Conservation (phyloP, 2,329 filamentous ascomycete species). For the Aspergillus tamarii region DNA sequence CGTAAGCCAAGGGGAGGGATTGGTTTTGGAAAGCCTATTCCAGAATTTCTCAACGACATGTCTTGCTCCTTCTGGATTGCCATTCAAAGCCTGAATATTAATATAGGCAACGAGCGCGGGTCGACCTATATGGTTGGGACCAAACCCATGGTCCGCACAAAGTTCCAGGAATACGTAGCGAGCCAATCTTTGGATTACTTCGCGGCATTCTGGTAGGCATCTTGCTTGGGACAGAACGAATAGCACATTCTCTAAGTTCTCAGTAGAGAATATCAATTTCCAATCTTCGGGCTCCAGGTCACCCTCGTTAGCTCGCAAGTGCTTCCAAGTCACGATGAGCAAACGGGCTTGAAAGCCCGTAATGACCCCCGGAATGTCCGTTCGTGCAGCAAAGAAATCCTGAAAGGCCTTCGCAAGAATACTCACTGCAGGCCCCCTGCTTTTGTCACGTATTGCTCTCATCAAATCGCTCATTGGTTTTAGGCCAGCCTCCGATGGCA, state of each 20-base stretch:
- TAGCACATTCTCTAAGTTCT: constrained; percentile 45
- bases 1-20: constrained; percentile 48
- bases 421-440: constrained; percentile 65
- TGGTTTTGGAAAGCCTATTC: constrained; percentile 34
- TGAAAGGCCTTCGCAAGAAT: constrained; percentile 68
- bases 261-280: constrained; percentile 41
- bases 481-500: constrained; percentile 66
- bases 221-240: constrained; percentile 41
- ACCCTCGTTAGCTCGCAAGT: constrained; percentile 53
- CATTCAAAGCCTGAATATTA: constrained; percentile 57
- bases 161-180: constrained; percentile 41
- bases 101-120: constrained; percentile 52
- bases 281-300: constrained; percentile 37
- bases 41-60: constrained; percentile 49
- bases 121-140: constrained; percentile 36
- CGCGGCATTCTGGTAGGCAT: constrained; percentile 40
- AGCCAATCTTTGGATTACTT: constrained; percentile 45
- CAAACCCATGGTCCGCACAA: constrained; percentile 47
- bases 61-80: constrained; percentile 58
- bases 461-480: constrained; percentile 71
- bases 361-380: constrained; percentile 54
- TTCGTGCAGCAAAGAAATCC: constrained; percentile 64
- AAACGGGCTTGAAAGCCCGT: constrained; percentile 69
- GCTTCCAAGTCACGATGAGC: constrained; percentile 61
- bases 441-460: constrained; percentile 63